Evolutionary conservation across 202 grass and related monocot genomes (phyloP), one percentile per base, ranked within the genome.

Genomic region (Panicum hallii): DNA sequence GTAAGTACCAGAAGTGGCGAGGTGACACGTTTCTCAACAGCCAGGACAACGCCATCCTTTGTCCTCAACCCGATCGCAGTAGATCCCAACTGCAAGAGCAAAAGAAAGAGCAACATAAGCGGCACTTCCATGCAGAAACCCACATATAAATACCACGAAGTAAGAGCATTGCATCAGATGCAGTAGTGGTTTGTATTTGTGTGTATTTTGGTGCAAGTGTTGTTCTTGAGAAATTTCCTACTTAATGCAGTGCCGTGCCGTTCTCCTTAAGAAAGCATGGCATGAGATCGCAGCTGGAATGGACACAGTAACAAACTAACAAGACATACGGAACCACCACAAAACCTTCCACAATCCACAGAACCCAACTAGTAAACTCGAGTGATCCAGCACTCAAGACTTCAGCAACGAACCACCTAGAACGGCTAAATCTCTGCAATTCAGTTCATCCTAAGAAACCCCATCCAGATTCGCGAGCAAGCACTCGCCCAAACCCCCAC

Each of bases 11-110:
- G 84, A 26, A 99, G 83, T 63, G 91, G 90, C 0, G 97, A 99
- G 53, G 93, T 99, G 19, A 99, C 91, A 67, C 97, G 91, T 91
- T 99, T 99, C 88, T 99, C 97, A 20, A 99, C 97, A 44, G 97
- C 97, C 0, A 96, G 90, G 32, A 99, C 97, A 43, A 96, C 93
- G n/a, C 93, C 97, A 41, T 99, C 79, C 77, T 96, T 99, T 61
- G 97, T 99, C 88, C 90, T 96, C 87, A 99, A 83, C 7, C 97
- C 93, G 5, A 96, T 92, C 1, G 91, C 93, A 61, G 93, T 99
- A 0, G 97, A 99, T 16, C 97, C 97, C 90, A 99, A 80, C 97
- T 99, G 67, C 34, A 87, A 78, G 5, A 75, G 67, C 20, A 87
- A 54, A 11, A 48, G 42, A 76, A 81, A 78, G 38, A 63, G 52